Evolutionary conservation across 129 eudicot genomes (phyloP).

Genomic region (Saposhnikovia divaricata): DNA sequence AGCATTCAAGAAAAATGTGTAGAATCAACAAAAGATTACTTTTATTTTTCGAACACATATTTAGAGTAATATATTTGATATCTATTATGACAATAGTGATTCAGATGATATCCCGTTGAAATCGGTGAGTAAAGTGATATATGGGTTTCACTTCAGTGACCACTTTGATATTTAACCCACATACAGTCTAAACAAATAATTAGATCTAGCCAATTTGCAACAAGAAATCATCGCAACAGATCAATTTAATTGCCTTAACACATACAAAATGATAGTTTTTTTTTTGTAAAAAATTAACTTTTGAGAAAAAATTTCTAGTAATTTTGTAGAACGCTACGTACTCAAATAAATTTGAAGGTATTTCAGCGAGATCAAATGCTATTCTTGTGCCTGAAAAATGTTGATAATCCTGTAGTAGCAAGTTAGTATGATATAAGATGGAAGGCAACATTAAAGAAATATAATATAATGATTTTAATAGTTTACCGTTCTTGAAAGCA

Average conservation of each 20-base stretch:
- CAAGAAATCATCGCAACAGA: not conserved
- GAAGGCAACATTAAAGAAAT: not conserved
- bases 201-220: not conserved
- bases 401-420: conserved; percentile 76
- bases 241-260: not conserved
- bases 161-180: not conserved
- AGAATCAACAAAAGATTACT: too few relatives aligned
- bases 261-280: not conserved
- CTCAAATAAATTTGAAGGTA: conserved; percentile 93
- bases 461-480: conserved; percentile 1
- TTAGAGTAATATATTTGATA: too few relatives aligned
- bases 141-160: too few relatives aligned
- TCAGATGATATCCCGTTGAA: too few relatives aligned
- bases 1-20: too few relatives aligned
- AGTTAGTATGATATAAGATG: not conserved
- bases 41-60: too few relatives aligned
- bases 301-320: not conserved
- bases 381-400: conserved; percentile 97
- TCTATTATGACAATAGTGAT: too few relatives aligned
- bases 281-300: not conserved
- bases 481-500: conserved; percentile 88
- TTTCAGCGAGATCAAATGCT: conserved; percentile 89
- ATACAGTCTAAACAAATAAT: not conserved
- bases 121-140: too few relatives aligned
- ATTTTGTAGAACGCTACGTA: conserved; percentile 31